These are phyloP conservation scores for Leccinum incarnatum DNA, from an alignment of 768 basidiomycete species.

Conservation along the genomic window DNA sequence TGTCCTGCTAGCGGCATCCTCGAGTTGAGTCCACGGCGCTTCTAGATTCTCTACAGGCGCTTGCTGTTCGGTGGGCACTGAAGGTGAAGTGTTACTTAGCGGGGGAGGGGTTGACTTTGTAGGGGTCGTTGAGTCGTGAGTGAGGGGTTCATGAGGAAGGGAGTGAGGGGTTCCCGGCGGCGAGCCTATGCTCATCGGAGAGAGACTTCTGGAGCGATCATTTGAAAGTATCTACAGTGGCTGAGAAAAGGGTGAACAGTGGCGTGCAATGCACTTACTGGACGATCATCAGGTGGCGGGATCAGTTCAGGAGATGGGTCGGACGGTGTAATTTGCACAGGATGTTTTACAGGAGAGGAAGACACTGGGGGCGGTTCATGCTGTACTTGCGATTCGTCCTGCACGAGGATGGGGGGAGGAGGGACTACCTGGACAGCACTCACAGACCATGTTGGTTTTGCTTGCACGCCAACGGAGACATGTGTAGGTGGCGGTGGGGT, in stretches of 20 bases:
- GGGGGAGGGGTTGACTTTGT: slow-evolving; percentile 2
- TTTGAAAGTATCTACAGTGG: slow-evolving; percentile 28
- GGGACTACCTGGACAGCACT: slow-evolving; percentile 39
- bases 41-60: slow-evolving; percentile 16
- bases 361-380: slow-evolving; percentile 6
- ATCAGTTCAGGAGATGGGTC: slow-evolving; percentile 13
- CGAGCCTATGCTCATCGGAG: slow-evolving; percentile 63
- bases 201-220: slow-evolving; percentile 46
- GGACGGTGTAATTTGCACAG: slow-evolving; percentile 2
- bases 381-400: slow-evolving; percentile 3
- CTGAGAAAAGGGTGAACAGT: slow-evolving; percentile 21
- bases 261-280: slow-evolving; percentile 19
- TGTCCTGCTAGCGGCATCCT: slow-evolving; percentile 28
- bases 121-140: slow-evolving; percentile 6
- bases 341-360: slow-evolving; percentile 14
- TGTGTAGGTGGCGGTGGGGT: slow-evolving; percentile 24
- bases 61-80: slow-evolving; percentile 17
- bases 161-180: slow-evolving; percentile 37
- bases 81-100: slow-evolving; percentile 10
- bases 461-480: slow-evolving; percentile 48
- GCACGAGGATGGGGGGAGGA: slow-evolving; percentile 18
- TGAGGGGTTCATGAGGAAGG: slow-evolving; percentile 7
- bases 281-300: slow-evolving; percentile 16
- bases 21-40: slow-evolving; percentile 17
- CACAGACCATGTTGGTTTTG: slow-evolving; percentile 34